Evolutionary conservation across 495 filamentous ascomycete genomes (phyloP), one percentile per base, ranked within the genome.

Genomic region (Xeromyces bisporus): DNA sequence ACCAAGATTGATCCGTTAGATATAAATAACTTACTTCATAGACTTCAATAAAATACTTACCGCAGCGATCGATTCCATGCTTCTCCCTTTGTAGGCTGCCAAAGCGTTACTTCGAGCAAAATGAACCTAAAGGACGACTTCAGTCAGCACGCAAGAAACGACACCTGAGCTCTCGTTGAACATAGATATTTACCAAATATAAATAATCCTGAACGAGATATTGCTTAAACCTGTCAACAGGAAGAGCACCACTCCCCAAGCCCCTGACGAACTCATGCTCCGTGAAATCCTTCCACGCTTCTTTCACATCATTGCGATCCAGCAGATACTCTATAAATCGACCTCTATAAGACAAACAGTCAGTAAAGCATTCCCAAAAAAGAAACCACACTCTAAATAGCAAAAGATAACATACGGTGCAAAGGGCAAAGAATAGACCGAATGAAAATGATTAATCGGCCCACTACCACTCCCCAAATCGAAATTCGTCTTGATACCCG

Each of bases 371-470:
- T 15, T 15, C 1, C 1, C 10, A 14, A n/a, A 17, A n/a, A 15
- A 9, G 12, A 6, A 6, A 33, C 31, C 13, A 9, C 7, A 7
- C 3, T 26, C 3, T n/a, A n/a, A 6, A n/a, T n/a, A n/a, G 25
- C 12, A 4, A 21, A 21, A 36, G 21, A 21, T 8, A 32, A 62
- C 75, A 47, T 56, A 93, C 84, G 76, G 80, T 7, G 78, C 53
- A 56, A 92, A 93, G 1, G 85, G 83, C 35, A 93, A 53, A 1
- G 62, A 69, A 36, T 82, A 75, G 2, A 73, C 61, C 2, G 84
- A 91, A 49, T 96, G 86, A 42, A 93, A 91, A 52, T 93, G 87
- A 41, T 93, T 92, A 37, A 97, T 74, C 1, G 89, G 86, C 0
- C 87, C 87, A 52, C 71, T 81, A 6, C 87, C 87, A 28, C 71